Base-by-base conservation (phyloP, 2,329 filamentous ascomycete genomes). In the Phyllosticta citribraziliensis region DNA sequence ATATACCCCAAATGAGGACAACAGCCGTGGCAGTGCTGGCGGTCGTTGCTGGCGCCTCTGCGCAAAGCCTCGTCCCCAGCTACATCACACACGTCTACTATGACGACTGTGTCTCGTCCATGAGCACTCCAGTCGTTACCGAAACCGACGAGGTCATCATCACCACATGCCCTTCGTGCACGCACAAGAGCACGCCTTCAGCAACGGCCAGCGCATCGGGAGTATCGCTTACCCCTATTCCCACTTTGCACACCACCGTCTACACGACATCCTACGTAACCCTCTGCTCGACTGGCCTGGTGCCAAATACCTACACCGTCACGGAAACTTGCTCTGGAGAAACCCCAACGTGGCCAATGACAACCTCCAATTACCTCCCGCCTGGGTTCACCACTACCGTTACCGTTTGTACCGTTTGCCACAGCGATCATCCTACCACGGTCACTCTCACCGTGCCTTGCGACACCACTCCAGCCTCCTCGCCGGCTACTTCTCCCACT, bases 301-400 rank as follows among this genome's bases (percentile, higher is more conserved):
- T 63, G 52, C 62, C 62, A 30, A 67, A 64, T 22, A 69, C 66
- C 20, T 72, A 70, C 64, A 73, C 71, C 20, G 65, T 73, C 63
- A 73, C 70, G 14, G 70, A 72, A 53, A 62, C 64, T 2, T 73
- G 69, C 62, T 66, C 67, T 19, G 60, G 63, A 35, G 52, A 53
- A 9, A 60, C 58, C 27, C 65, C 54, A 22, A 35, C 19, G 11
- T 60, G 61, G 30, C 55, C 61, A 10, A 27, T 35, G 5, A 54
- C 60, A 12, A 52, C 25, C 6, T 24, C 54, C 19, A 56, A 57
- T 24, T 64, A 67, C 51, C 47, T 68, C 1, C 67, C 67, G 3
- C 57, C 66, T 50, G 67, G 66, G 19, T 69, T 66, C 33, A 64
- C 63, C n/a, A 62, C 58, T 17, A 65, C 66, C n/a, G 65, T 64